Percentiles rank a stretch among this genome's conserved stretches.
Conservation (phyloP, 2,329 filamentous ascomycete genomes). For the Claviceps quebecensis region DNA sequence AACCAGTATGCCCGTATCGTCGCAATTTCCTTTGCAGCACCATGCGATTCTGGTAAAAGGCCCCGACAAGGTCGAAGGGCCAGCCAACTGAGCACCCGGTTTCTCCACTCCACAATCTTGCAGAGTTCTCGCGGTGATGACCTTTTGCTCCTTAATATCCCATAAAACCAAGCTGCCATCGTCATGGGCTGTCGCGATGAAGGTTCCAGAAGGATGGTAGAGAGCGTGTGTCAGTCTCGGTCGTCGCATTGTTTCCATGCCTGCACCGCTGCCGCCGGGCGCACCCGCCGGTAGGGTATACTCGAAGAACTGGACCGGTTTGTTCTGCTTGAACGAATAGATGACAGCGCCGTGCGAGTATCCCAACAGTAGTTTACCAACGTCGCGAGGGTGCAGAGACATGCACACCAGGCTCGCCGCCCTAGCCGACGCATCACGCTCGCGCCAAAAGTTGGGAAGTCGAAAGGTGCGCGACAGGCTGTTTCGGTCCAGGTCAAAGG, state of each 20-base stretch:
- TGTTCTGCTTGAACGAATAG: conserved; percentile 90
- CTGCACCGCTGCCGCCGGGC: conserved; percentile 61
- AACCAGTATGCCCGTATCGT: conserved; percentile 80
- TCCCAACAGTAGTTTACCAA: conserved; percentile 82
- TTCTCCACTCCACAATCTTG: conserved; percentile 61
- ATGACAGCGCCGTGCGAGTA: conserved; percentile 78
- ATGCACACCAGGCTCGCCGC: conserved; percentile 54
- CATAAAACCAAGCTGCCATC: conserved; percentile 88
- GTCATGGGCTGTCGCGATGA: conserved; percentile 74
- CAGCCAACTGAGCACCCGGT: conserved; percentile 36
- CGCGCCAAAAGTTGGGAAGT: conserved; percentile 76
- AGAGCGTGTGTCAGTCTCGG: conserved; percentile 70
- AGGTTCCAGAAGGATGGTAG: conserved; percentile 92
- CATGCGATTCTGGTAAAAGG: conserved; percentile 70
- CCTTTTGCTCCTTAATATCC: conserved; percentile 78
- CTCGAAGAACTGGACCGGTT: conserved; percentile 62
- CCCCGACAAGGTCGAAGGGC: conserved; percentile 47
- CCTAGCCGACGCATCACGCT: conserved; percentile 53
- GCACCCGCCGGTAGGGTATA: conserved; percentile 73
- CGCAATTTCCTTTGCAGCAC: conserved; percentile 89
- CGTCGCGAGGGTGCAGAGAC: conserved; percentile 78
- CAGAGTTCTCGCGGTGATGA: conserved; percentile 72
- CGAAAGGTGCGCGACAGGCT: conserved; percentile 55
- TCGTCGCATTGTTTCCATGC: conserved; percentile 46
- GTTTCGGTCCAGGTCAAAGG: conserved; percentile 85